Conservation (phyloP, 192 early-diverging fungal genomes). For the Spinellus fusiger region DNA sequence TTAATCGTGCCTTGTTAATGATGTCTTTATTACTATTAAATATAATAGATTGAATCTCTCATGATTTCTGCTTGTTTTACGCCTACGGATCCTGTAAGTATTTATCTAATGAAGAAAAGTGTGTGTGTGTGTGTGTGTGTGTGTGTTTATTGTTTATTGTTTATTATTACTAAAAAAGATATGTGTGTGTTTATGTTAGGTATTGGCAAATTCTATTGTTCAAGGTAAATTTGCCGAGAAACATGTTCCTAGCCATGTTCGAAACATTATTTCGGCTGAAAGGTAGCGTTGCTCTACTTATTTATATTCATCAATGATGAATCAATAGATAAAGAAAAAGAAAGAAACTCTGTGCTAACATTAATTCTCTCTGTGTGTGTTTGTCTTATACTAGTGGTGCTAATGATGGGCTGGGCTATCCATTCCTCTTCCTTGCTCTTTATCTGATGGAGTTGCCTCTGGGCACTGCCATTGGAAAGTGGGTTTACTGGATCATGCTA, state of each 20-base stretch:
- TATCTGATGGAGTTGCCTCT: constrained; percentile 50
- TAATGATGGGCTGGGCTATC: constrained; percentile 83
- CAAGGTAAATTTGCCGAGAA: constrained; percentile 87
- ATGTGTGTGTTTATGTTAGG: constrained; percentile 9
- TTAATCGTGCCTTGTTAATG: background rate
- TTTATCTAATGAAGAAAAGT: background rate
- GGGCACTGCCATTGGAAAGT: constrained; percentile 64
- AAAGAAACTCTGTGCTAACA: background rate
- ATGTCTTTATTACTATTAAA: background rate
- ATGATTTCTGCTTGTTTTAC: constrained; percentile 78
- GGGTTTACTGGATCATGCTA: constrained; percentile 56
- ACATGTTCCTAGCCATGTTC: constrained; percentile 63
- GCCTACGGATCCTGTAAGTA: constrained; percentile 85
- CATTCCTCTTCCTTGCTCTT: constrained; percentile 71
- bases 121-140: background rate
- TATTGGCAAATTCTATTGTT: constrained; percentile 83
- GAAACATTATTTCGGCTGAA: constrained; percentile 70
- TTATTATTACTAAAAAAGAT: background rate
- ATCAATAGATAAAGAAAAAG: too few relatives aligned
- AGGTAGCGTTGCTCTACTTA: constrained; percentile 14
- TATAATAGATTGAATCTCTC: constrained; percentile 55
- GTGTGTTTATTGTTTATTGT: too few relatives aligned
- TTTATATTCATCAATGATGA: background rate
- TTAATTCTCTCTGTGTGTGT: too few relatives aligned
- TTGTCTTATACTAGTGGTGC: constrained; percentile 63